phyloP scores from a whole-genome alignment of 1,284 basidiomycete genomes.

The Rhodotorula sp. region DNA sequence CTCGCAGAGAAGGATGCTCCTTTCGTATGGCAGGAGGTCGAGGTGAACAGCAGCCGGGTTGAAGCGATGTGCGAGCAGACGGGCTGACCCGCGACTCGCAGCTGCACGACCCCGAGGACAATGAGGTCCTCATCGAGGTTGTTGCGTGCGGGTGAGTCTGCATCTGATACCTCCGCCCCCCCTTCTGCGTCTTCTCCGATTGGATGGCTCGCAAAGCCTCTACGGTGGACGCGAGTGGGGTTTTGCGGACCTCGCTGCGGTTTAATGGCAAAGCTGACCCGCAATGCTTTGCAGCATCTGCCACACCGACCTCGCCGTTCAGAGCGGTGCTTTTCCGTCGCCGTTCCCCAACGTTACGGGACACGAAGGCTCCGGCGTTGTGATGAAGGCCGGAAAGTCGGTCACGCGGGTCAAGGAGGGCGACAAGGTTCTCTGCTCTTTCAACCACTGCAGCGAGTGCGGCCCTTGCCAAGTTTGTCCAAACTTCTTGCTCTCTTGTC shows the following conservation, averaged over 20 bases:
- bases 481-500: neutral
- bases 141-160: slow-evolving; percentile 6
- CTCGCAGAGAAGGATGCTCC: slow-evolving; percentile 24
- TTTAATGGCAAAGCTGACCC: neutral
- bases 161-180: neutral
- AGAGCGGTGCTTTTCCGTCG: slow-evolving; percentile 13
- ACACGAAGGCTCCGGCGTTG: slow-evolving; percentile 28
- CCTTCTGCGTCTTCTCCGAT: neutral
- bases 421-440: slow-evolving; percentile 20
- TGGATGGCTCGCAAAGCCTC: too few species aligned
- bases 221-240: too few species aligned
- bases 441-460: slow-evolving; percentile 29
- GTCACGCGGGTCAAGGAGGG: slow-evolving; percentile 26
- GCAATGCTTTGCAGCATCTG: neutral
- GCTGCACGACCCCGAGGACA: slow-evolving; percentile 7
- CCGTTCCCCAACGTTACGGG: slow-evolving; percentile 16
- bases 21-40: slow-evolving; percentile 21
- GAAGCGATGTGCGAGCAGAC: neutral
- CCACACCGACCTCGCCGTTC: slow-evolving; percentile 29
- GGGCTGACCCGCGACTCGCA: neutral
- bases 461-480: slow-evolving; percentile 20
- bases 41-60: neutral
- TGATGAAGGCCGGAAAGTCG: slow-evolving; percentile 20
- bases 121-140: slow-evolving; percentile 32
- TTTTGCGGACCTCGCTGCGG: too few species aligned